Evolutionary conservation across 306 rosid genomes (phyloP), one percentile per base, ranked within the genome.

Genomic region (Cucurbita ficifolia): DNA sequence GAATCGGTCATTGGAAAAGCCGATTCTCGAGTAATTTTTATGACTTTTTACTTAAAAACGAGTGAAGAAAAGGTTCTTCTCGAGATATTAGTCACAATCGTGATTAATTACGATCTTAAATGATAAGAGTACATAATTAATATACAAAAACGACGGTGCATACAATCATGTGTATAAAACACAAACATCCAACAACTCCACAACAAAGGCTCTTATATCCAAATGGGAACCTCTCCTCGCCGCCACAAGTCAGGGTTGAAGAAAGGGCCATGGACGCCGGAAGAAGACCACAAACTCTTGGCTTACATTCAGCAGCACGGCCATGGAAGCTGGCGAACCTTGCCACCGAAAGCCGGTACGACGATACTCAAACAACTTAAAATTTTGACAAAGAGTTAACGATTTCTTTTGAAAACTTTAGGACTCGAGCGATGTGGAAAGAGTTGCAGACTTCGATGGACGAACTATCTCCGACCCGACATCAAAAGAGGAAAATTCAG

Each of bases 261-360:
- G 91, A 94, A 89, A 86, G 98, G 98, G 10, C 98, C 98, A 49
- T 94, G 98, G 98, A 94, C 98, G 54, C 97, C 98, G 1, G 98
- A 94, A 78, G 98, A 94, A 85, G 98, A 94, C 78, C 98, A 90
- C 81, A 90, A 94, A 40, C 98, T 94, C 81, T 84, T 94, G 65
- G 96, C 95, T 76, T 94, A 86, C 58, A 90, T 94, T 19, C 97
- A 94, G 75, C 96, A 90, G 82, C 96, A 94, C 43, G 97, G 98
- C 74, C 98, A 94, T 77, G 98, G 98, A 55, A 94, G 98, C 79
- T 94, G 98, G 98, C 90, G 97, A 64, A 95, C 96, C 73, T 90
- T 94, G 78, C 98, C 98, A 0, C 42, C 87, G n/a, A 94, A 89
- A 87, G 97, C 98, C n/a, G 98, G 98, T 94, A 52, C 16, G 9